phyloP scores from a whole-genome alignment of 192 early-diverging fungal species.

The Coemansia sp. region DNA sequence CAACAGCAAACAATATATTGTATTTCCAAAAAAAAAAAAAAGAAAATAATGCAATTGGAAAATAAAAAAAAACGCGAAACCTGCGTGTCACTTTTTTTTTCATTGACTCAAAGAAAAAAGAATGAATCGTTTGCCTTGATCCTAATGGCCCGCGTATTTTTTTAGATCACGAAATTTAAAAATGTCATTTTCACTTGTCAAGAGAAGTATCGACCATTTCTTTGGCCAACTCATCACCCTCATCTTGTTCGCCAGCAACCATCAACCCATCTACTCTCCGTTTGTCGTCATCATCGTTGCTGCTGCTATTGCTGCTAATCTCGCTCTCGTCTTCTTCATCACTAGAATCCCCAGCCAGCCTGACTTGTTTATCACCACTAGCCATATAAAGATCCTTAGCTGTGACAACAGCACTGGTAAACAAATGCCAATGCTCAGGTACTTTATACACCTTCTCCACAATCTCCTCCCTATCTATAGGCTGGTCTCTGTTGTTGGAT shows the following conservation, averaged over 20 bases:
- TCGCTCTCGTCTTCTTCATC: constrained; percentile 27
- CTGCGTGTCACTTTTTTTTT: no score
- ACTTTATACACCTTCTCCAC: constrained; percentile 22
- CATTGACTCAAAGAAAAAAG: no score
- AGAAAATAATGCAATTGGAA: no score
- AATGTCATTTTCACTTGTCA: neutral
- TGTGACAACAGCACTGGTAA: constrained; percentile 41
- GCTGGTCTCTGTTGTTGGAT: neutral
- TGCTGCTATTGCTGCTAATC: constrained; percentile 1
- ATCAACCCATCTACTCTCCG: neutral
- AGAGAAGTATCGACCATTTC: neutral
- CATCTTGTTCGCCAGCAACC: neutral
- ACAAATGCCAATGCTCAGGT: constrained; percentile 51
- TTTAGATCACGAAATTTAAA: no score
- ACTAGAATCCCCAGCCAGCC: constrained; percentile 34
- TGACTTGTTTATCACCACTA: constrained; percentile 28
- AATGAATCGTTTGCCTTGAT: no score
- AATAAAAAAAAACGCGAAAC: no score
- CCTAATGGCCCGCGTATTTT: no score
- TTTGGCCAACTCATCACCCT: neutral
- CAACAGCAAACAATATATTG: no score
- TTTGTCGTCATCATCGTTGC: neutral
- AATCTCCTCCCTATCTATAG: constrained; percentile 2
- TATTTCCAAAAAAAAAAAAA: neutral
- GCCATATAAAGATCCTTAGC: constrained; percentile 43